phyloP scores from a whole-genome alignment of 78 protist species.

The Dictyostelium capitatum region DNA sequence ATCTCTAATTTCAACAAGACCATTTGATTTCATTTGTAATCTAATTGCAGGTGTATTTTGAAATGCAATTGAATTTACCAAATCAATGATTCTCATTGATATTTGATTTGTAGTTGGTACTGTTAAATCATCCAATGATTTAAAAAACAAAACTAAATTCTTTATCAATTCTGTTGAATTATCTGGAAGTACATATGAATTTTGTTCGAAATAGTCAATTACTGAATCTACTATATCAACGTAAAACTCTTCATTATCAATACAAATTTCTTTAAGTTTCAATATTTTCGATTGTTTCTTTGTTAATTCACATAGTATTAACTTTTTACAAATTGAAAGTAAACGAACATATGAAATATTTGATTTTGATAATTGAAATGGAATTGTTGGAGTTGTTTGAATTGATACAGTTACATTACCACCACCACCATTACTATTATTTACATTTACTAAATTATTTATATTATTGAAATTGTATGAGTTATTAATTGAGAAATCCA shows the following conservation, averaged over 20 bases:
- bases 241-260: constrained; percentile 67
- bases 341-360: constrained; percentile 19
- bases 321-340: constrained; percentile 37
- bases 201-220: constrained; percentile 41
- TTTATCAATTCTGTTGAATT: constrained; percentile 52
- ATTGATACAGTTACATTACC: background rate
- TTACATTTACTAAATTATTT: background rate
- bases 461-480: background rate
- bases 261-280: constrained; percentile 67
- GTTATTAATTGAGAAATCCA: constrained; percentile 2
- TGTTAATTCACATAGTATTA: constrained; percentile 34
- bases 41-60: constrained; percentile 62
- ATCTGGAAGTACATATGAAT: constrained; percentile 35
- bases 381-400: background rate
- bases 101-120: constrained; percentile 42
- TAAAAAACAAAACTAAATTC: constrained; percentile 48
- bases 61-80: constrained; percentile 48
- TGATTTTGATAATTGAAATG: constrained; percentile 11
- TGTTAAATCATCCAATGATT: constrained; percentile 59
- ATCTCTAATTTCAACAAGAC: constrained; percentile 68
- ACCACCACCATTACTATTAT: constrained; percentile 2
- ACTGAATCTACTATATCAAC: constrained; percentile 54
- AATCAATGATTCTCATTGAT: constrained; percentile 64
- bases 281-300: constrained; percentile 55
- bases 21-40: constrained; percentile 65